Percentiles rank a stretch among this genome's conserved stretches.
These are phyloP conservation scores for Aureobasidium vineae DNA, from an alignment of 2,329 filamentous ascomycete species.

Conservation along the genomic window DNA sequence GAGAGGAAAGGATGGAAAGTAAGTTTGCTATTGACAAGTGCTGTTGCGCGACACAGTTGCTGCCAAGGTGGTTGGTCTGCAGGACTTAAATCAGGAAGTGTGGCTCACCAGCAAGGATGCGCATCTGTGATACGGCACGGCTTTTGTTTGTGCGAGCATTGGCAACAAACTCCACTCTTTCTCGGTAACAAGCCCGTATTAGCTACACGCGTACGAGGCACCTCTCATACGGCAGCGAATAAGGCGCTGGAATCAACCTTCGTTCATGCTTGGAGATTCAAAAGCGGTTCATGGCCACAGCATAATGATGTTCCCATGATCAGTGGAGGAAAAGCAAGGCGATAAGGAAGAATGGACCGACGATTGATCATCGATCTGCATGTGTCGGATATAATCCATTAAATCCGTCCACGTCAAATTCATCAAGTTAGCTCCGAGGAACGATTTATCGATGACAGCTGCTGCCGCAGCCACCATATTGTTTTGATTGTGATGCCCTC, in stretches of 20 bases:
- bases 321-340: background rate
- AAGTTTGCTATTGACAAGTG: background rate
- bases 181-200: constrained; percentile 8
- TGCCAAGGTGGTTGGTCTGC: background rate
- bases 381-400: background rate
- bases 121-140: background rate
- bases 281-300: background rate
- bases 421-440: constrained; percentile 12
- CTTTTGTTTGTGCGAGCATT: background rate
- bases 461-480: background rate
- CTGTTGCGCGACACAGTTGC: background rate
- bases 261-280: background rate
- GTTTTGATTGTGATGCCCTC: background rate
- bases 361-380: constrained; percentile 3
- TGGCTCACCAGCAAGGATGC: constrained; percentile 1
- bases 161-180: constrained; percentile 1
- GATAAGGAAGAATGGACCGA: background rate
- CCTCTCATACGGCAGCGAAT: background rate
- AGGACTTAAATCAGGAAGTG: background rate
- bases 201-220: background rate
- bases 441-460: background rate
- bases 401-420: background rate
- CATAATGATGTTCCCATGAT: background rate
- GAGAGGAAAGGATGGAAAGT: background rate
- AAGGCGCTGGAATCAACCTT: background rate